These are phyloP conservation scores for Podaxis sp. DNA, from an alignment of 768 basidiomycete genomes.

Conservation along the genomic window DNA sequence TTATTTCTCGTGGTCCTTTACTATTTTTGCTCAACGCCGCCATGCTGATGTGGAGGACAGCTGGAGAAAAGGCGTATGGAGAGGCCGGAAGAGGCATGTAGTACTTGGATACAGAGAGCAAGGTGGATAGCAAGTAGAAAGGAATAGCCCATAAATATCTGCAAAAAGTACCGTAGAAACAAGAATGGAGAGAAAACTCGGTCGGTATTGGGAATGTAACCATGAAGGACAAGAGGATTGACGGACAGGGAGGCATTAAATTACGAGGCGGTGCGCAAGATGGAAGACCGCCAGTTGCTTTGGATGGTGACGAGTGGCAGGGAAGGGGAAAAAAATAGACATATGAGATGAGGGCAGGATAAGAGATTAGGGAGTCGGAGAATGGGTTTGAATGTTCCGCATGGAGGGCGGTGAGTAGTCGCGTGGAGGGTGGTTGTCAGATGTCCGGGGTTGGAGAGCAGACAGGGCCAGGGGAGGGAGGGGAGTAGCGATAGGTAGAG, in stretches of 20 bases:
- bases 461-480: not conserved
- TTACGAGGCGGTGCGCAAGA: conserved; percentile 5
- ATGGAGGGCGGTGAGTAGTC: not conserved
- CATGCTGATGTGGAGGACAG: not conserved
- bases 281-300: not conserved
- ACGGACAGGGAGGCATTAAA: not conserved
- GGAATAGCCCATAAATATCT: no score
- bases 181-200: no score
- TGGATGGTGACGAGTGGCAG: not conserved
- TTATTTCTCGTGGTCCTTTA: not conserved
- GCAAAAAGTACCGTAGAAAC: no score
- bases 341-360: conserved; percentile 3
- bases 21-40: not conserved
- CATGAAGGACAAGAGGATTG: not conserved
- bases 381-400: not conserved
- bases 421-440: not conserved
- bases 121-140: no score
- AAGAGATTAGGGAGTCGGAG: not conserved
- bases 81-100: no score
- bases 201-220: not conserved
- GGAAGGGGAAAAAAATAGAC: not conserved
- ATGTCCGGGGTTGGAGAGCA: conserved; percentile 4
- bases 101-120: not conserved
- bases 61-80: not conserved
- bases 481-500: not conserved